Percentiles rank a stretch among this genome's conserved stretches.
These are phyloP conservation scores for Phytomonas francai DNA, from an alignment of 208 protist species.

Conservation along the genomic window DNA sequence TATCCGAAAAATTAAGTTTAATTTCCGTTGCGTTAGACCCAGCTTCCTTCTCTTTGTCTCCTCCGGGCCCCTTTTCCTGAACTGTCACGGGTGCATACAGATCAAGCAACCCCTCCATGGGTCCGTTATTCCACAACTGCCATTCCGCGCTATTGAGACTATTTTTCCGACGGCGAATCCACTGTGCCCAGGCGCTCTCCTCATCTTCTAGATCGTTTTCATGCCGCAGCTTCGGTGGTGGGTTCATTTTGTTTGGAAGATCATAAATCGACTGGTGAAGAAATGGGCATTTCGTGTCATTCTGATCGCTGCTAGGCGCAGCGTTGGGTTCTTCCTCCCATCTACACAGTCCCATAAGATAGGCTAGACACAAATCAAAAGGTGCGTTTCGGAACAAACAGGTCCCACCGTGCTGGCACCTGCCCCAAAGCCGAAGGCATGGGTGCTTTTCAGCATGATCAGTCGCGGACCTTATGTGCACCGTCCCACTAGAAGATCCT, in stretches of 20 bases:
- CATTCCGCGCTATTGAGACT: conserved; percentile 77
- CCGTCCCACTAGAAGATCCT: neutral
- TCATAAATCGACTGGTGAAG: conserved; percentile 51
- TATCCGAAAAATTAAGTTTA: conserved; percentile 47
- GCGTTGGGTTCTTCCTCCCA: conserved; percentile 10
- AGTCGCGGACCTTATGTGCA: neutral
- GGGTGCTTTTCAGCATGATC: conserved; percentile 31
- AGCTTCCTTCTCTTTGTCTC: neutral
- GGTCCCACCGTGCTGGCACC: conserved; percentile 59
- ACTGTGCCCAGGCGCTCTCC: conserved; percentile 37
- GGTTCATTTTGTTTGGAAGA: conserved; percentile 33
- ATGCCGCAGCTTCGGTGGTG: conserved; percentile 22
- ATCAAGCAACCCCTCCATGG: conserved; percentile 42
- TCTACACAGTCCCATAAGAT: conserved; percentile 69
- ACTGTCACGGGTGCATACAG: conserved; percentile 26
- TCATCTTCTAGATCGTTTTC: conserved; percentile 32
- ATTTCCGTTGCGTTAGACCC: conserved; percentile 11
- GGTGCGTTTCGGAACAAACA: conserved; percentile 70
- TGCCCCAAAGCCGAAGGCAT: conserved; percentile 65
- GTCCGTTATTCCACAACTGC: conserved; percentile 79
- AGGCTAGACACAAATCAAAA: conserved; percentile 56
- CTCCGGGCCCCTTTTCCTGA: conserved; percentile 6
- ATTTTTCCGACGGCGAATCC: conserved; percentile 45
- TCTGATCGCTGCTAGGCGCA: neutral
- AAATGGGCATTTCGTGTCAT: conserved; percentile 20